Percentiles rank a stretch among this genome's conserved stretches.
phyloP scores from a whole-genome alignment of 495 filamentous ascomycete genomes.

The Annulohypoxylon stygium region DNA sequence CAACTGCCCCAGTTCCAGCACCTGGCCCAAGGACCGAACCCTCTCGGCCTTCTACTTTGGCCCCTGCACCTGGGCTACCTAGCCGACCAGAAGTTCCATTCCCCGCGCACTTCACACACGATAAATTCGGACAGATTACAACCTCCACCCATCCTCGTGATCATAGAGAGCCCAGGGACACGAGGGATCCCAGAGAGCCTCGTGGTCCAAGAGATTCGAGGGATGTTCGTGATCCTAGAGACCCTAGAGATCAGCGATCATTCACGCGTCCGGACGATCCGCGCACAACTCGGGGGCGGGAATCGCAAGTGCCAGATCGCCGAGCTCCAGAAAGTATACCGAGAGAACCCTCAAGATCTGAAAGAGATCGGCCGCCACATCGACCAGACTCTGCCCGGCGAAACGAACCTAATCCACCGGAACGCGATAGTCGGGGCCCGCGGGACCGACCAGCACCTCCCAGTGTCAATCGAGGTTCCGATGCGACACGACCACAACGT shows the following conservation, averaged over 20 bases:
- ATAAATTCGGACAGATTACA: conserved; percentile 55
- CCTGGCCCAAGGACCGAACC: conserved; percentile 48
- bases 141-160: conserved; percentile 54
- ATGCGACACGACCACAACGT: conserved; percentile 50
- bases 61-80: conserved; percentile 58
- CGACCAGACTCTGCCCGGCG: conserved; percentile 53
- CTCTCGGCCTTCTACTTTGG: conserved; percentile 54
- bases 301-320: conserved; percentile 48
- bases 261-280: conserved; percentile 52
- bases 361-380: conserved; percentile 51
- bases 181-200: conserved; percentile 52
- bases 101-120: conserved; percentile 53
- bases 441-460: conserved; percentile 52
- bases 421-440: conserved; percentile 54
- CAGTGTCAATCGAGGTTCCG: conserved; percentile 46
- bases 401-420: conserved; percentile 52
- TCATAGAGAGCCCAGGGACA: conserved; percentile 49
- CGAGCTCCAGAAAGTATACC: conserved; percentile 44
- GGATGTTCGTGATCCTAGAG: conserved; percentile 57
- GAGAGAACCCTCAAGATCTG: conserved; percentile 45
- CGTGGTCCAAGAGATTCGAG: conserved; percentile 46
- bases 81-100: conserved; percentile 61
- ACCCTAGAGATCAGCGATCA: conserved; percentile 52
- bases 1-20: conserved; percentile 26
- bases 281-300: conserved; percentile 48